Base-by-base conservation (phyloP, 208 protist genomes). In the Trypanosoma conorhini region DNA sequence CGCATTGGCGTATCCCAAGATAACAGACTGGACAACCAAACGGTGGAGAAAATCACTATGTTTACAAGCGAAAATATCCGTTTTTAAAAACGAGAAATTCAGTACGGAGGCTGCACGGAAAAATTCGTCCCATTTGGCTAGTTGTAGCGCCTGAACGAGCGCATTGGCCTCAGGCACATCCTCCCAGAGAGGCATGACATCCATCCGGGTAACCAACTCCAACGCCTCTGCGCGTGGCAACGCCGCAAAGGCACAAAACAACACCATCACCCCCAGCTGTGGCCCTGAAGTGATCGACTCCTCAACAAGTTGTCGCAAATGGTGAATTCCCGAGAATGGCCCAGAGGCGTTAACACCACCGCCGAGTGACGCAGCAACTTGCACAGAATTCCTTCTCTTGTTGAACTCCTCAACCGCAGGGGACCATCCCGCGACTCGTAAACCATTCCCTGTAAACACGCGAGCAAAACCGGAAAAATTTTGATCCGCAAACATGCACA, bases 191-290 rank as follows among this genome's bases (percentile, higher is more conserved):
- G 66, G 75, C 59, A 83, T 55, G 66, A 86, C 76, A 24, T 73
- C 58, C 24, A 77, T 26, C 15, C 35, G 56, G 40, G 69, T 70
- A 68, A 76, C 42, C 38, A 75, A 67, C 40, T 74, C 68, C 40
- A 82, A 65, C 8, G 79, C 80, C 60, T 65, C 68, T 12, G 40
- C 50, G 51, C 84, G 73, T 40, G 86, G 82, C 19, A 81, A 56
- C 28, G 80, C 67, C 17, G 70, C 77, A 38, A 91, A 8, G 17
- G 81, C 79, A 7, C 70, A 79, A 61, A 89, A 74, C 52, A 85
- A 19, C 12, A 85, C 28, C 54, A 89, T 75, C 5, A 63, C 70
- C 50, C 70, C 70, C 7, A 75, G 51, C 15, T 75, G 70, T 35
- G 54, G 30, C 38, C 42, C 55, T 57, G 70, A 64, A 35, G 62